Evolutionary conservation across 306 rosid genomes (phyloP).

Genomic region (Crotalaria pallida): DNA sequence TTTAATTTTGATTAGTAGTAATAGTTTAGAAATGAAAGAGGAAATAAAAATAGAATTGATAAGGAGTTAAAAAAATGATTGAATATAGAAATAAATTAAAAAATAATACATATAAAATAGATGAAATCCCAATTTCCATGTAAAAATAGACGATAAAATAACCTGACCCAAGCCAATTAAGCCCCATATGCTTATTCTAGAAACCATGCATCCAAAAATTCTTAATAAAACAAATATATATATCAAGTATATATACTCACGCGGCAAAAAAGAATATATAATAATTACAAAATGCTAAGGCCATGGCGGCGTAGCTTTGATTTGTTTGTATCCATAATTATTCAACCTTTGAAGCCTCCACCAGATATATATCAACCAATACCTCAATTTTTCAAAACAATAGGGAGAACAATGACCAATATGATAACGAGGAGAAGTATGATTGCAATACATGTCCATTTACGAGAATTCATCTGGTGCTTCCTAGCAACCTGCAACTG

Average conservation of each 20-base stretch:
- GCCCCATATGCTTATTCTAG: no score
- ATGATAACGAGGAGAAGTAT: conserved; percentile 44
- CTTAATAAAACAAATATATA: background rate
- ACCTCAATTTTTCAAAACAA: conserved; percentile 21
- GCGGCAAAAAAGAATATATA: background rate
- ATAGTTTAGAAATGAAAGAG: no score
- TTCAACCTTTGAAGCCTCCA: background rate
- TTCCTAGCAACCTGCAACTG: conserved; percentile 44
- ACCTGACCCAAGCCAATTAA: no score
- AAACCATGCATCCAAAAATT: no score
- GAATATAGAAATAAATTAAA: no score
- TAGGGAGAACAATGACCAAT: conserved; percentile 47
- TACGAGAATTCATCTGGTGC: conserved; percentile 57
- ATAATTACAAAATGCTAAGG: background rate
- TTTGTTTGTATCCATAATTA: background rate
- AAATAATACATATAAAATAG: no score
- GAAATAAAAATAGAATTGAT: no score
- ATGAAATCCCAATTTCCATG: no score
- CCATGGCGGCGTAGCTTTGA: background rate
- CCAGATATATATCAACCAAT: background rate
- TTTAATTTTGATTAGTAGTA: no score
- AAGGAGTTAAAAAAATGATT: no score
- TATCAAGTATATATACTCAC: background rate
- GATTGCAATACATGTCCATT: conserved; percentile 51
- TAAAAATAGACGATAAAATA: no score